Evolutionary conservation across 2,329 filamentous ascomycete genomes (phyloP), one percentile per base, ranked within the genome.

Genomic region (Chaetomiaceae sp.): DNA sequence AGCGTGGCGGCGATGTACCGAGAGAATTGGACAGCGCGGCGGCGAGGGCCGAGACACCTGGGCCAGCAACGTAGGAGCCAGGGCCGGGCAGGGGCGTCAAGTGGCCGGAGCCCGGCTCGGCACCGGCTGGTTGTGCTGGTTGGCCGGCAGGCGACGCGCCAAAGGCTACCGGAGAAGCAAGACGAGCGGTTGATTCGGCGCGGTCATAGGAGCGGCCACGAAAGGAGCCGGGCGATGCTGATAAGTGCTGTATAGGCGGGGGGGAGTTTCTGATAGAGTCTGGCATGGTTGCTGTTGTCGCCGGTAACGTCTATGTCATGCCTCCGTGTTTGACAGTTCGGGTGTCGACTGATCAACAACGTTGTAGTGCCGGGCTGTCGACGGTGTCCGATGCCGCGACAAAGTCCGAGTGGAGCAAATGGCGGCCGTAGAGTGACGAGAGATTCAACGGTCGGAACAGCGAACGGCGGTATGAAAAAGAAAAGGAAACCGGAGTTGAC

Each of bases 41-140:
- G 32, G 92, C 90, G 50, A 97, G 80, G 56, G 90, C 91, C 23
- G 92, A 96, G 44, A 90, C 82, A 21, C 90, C 90, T 6, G 90
- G 90, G 0, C 89, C 90, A 6, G 85, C 81, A 7, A 82, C 71
- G 45, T 82, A 86, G 20, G 81, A 79, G 58, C 75, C 81, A 48
- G 79, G 78, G 54, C 81, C 85, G 8, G 85, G 76, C 33, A 95
- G 77, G 33, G 88, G 85, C 34, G 83, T 78, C 53, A 82, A 70
- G 48, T 68, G 72, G 18, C 74, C 75, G n/a, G 65, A 59, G 61
- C 65, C 64, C 20, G 74, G 72, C 51, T 78, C 78, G 1, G 58
- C 58, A 41, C 53, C 55, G 18, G 64, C 76, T 70, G 36, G 71
- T 52, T 4, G 66, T 59, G 36, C 63, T 59, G 20, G 70, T 67